phyloP scores from a whole-genome alignment of 2,329 filamentous ascomycete genomes.

The Colletotrichum sp. region DNA sequence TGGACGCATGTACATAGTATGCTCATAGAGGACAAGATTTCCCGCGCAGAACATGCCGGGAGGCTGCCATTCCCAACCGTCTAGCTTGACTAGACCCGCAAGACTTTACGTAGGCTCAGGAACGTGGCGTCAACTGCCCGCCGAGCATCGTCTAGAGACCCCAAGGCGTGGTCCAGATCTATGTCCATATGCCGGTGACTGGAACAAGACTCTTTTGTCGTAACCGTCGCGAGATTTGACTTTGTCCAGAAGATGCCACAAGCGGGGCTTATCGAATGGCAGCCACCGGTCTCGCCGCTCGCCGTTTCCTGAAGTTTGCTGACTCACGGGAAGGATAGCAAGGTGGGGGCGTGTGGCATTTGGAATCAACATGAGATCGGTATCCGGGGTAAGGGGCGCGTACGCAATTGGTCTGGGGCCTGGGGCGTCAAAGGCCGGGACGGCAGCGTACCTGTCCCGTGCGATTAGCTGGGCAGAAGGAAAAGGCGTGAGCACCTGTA shows the following conservation, averaged over 20 bases:
- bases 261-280: background rate
- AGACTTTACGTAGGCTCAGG: slow-evolving; percentile 15
- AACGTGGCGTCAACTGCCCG: slow-evolving; percentile 11
- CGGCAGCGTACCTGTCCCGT: background rate
- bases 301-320: background rate
- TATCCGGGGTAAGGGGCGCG: background rate
- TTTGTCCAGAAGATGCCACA: background rate
- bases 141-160: background rate
- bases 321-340: background rate
- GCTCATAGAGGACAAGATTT: background rate
- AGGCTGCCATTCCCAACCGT: background rate
- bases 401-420: background rate
- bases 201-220: background rate
- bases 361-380: slow-evolving; percentile 1
- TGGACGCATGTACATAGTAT: background rate
- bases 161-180: background rate
- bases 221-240: background rate
- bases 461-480: background rate
- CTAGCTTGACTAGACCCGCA: background rate
- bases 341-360: background rate
- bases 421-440: background rate
- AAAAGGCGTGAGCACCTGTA: background rate
- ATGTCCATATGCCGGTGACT: background rate
- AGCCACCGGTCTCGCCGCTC: background rate
- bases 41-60: background rate